Evolutionary conservation across 73 alveolate genomes (phyloP).

Genomic region (Paramecium primaurelia): DNA sequence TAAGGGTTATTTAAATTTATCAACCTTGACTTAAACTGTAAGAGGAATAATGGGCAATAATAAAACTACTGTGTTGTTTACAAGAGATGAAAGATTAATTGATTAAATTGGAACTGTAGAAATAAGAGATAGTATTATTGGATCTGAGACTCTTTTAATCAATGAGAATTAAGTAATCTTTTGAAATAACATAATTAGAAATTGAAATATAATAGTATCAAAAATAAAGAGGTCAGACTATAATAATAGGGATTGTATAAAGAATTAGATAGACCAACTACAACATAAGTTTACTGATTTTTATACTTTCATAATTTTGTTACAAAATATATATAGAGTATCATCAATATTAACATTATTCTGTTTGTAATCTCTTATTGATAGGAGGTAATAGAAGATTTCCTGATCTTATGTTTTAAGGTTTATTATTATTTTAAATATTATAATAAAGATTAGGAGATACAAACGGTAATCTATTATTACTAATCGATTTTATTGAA

Average conservation of each 20-base stretch:
- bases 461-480: background rate
- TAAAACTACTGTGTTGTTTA: slow-evolving; percentile 25
- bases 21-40: background rate
- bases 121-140: slow-evolving; percentile 29
- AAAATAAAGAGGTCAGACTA: background rate
- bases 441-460: background rate
- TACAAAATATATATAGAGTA: background rate
- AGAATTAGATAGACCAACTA: slow-evolving; percentile 32
- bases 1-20: slow-evolving; percentile 18
- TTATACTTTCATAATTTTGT: background rate
- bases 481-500: background rate
- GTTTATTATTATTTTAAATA: background rate
- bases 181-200: background rate
- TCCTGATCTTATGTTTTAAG: background rate
- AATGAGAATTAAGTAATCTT: background rate
- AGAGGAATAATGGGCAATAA: slow-evolving; percentile 1
- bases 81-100: background rate
- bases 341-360: background rate
- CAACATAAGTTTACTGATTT: background rate
- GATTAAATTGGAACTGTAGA: background rate
- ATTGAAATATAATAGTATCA: background rate
- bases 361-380: background rate
- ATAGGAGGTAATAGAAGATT: background rate
- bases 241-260: background rate
- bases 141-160: background rate